Base-by-base conservation (phyloP, 768 basidiomycete species). In the Pulveroboletus frians region DNA sequence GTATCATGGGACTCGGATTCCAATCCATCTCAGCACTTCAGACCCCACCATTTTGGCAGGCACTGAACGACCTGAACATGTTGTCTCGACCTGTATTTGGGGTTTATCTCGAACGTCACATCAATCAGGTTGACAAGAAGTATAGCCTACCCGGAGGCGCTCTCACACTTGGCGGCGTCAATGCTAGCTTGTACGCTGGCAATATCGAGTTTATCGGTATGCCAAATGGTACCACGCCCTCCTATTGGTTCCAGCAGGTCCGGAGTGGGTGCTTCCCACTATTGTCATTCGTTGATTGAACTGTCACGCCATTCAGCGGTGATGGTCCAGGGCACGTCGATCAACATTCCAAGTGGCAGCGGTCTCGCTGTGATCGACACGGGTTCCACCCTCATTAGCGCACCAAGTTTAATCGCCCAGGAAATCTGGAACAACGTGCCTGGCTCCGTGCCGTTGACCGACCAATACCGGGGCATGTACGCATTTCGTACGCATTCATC, bases 341-440 rank as follows among this genome's bases (percentile, higher is more conserved):
- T 85, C 15, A 37, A 56, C 1, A 62, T 84, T 15, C 52, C 76
- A 2, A 64, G 71, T 0, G 76, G 76, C 10, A 48, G 46, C 38
- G 38, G 65, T 0, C 60, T 83, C 11, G 76, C 84, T 21, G 92
- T 89, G 4, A 94, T 97, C 52, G 92, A 95, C 60, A 94, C 92
- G 2, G 92, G 92, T 27, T 95, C 93, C 0, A 93, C 91, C 6
- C 77, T 96, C 46, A 86, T 98, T 52, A 92, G 89, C 27, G 93
- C 83, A 0, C 92, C 93, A 0, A 65, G 78, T 0, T 67, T 57
- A 0, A 80, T 80, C 42, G 83, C 89, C 8, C 51, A 65, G 20
- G 69, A 71, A 11, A 75, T 96, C 46, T 96, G 81, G 73, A 63
- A 57, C 4, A 73, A 79, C 10, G 79, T 97, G 34, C 74, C 78